These are phyloP conservation scores for Bimuria novae-zelandiae DNA, from an alignment of 2,329 filamentous ascomycete genomes.

Conservation along the genomic window DNA sequence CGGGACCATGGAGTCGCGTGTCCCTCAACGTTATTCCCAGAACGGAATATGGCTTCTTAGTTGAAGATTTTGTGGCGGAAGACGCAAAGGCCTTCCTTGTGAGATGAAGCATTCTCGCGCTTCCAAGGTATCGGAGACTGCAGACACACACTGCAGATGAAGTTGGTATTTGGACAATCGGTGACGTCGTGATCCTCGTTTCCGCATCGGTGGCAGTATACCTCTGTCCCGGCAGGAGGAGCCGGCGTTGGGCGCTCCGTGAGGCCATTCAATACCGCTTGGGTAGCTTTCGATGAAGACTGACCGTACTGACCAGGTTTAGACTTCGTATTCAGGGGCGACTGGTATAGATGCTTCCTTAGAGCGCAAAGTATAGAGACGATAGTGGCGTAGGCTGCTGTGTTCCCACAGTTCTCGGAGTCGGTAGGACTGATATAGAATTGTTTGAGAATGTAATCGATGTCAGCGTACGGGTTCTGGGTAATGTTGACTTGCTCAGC, in stretches of 20 bases:
- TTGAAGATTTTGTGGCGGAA: background rate
- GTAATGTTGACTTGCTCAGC: constrained; percentile 17
- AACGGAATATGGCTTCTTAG: background rate
- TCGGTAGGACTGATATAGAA: constrained; percentile 9
- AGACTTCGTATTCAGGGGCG: constrained; percentile 3
- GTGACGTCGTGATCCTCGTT: constrained; percentile 7
- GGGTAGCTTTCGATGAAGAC: constrained; percentile 14
- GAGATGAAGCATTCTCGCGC: constrained; percentile 15
- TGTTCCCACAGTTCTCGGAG: constrained; percentile 15
- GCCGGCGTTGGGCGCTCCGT: constrained; percentile 21
- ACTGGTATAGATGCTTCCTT: constrained; percentile 14
- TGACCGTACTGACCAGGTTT: constrained; percentile 17
- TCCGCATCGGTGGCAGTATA: constrained; percentile 17
- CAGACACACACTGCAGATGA: constrained; percentile 14
- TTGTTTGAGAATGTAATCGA: constrained; percentile 13
- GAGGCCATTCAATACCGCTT: constrained; percentile 14
- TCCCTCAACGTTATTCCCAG: too few species aligned
- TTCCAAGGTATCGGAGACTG: constrained; percentile 10
- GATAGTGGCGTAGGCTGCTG: constrained; percentile 20
- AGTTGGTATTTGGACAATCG: constrained; percentile 10
- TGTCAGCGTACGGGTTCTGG: background rate
- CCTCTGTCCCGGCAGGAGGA: constrained; percentile 15
- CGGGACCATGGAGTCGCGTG: too few species aligned
- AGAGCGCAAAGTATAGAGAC: constrained; percentile 17
- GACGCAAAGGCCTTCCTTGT: constrained; percentile 13